These are phyloP conservation scores for Torulaspora quercuum DNA, from an alignment of 805 yeast genomes.

Conservation along the genomic window DNA sequence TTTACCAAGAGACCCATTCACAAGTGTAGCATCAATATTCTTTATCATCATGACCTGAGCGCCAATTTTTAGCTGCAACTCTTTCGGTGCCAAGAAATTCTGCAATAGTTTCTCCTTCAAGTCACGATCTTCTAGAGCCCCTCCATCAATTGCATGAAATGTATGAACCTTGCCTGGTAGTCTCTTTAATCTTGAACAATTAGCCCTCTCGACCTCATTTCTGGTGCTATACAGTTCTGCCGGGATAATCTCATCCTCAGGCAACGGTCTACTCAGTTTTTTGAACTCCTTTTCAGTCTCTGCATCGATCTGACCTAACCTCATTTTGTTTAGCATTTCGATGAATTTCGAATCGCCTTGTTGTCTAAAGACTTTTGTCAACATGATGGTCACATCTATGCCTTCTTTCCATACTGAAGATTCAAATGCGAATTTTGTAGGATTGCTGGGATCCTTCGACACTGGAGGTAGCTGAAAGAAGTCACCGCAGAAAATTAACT, in stretches of 20 bases:
- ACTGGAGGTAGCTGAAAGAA: constrained; percentile 78
- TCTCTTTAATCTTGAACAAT: constrained; percentile 45
- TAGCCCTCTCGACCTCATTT: constrained; percentile 66
- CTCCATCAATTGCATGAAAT: constrained; percentile 56
- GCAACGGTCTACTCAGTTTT: constrained; percentile 50
- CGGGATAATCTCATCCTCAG: constrained; percentile 60
- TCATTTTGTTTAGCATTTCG: constrained; percentile 70
- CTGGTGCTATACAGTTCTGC: constrained; percentile 75
- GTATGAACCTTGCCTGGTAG: constrained; percentile 45
- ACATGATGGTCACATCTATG: constrained; percentile 53
- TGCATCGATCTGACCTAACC: constrained; percentile 56
- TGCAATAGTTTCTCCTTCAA: constrained; percentile 45
- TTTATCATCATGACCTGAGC: constrained; percentile 84
- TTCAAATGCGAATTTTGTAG: constrained; percentile 59
- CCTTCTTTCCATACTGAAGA: constrained; percentile 57
- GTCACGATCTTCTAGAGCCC: constrained; percentile 42
- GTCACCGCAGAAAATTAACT: constrained; percentile 73
- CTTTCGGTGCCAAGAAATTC: constrained; percentile 61
- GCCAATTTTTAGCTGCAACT: constrained; percentile 56
- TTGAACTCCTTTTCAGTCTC: constrained; percentile 50
- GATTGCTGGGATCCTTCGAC: constrained; percentile 30
- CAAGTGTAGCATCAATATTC: constrained; percentile 66
- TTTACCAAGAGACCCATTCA: constrained; percentile 74
- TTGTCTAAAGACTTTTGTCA: constrained; percentile 70
- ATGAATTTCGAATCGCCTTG: constrained; percentile 67